These are phyloP conservation scores for Nicotiana noctiflora DNA, from an alignment of 257 asterid species.

Conservation along the genomic window DNA sequence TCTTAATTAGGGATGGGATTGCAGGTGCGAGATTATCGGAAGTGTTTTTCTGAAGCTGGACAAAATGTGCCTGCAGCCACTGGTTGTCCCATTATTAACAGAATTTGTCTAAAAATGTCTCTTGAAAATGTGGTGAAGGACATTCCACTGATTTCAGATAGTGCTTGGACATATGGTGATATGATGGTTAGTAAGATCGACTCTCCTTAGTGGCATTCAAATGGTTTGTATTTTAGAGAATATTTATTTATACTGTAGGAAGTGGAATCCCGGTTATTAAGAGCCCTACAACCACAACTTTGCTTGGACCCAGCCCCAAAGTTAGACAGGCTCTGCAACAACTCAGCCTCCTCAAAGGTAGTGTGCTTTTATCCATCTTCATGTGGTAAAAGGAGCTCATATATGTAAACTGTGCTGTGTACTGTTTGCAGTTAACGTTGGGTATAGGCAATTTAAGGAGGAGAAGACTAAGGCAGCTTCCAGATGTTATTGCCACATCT, in stretches of 20 bases:
- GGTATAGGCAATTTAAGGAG: conserved; percentile 59
- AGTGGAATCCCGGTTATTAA: conserved; percentile 90
- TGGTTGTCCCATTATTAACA: conserved; percentile 50
- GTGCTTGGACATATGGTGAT: conserved; percentile 96
- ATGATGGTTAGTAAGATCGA: conserved; percentile 65
- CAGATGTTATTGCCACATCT: conserved; percentile 50
- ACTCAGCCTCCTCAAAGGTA: conserved; percentile 54
- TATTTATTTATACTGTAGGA: conserved; percentile 53
- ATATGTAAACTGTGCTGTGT: conserved; percentile 5
- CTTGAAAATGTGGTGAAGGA: conserved; percentile 93
- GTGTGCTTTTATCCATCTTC: conserved; percentile 7
- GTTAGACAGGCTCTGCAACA: conserved; percentile 53
- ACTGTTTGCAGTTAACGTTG: conserved; percentile 57
- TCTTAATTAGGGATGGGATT: conserved; percentile 1
- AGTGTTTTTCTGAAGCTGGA: conserved; percentile 55
- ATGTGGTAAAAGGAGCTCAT: background rate
- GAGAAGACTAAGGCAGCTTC: conserved; percentile 58
- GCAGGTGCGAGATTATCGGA: conserved; percentile 87
- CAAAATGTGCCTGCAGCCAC: conserved; percentile 29
- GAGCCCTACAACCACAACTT: conserved; percentile 88
- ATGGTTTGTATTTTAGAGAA: conserved; percentile 15
- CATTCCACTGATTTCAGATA: conserved; percentile 71
- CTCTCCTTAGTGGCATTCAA: conserved; percentile 13
- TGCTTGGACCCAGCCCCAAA: conserved; percentile 72
- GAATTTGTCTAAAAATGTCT: conserved; percentile 74